Evolutionary conservation across 768 basidiomycete species (phyloP).

Genomic region (Leccinum broughii): DNA sequence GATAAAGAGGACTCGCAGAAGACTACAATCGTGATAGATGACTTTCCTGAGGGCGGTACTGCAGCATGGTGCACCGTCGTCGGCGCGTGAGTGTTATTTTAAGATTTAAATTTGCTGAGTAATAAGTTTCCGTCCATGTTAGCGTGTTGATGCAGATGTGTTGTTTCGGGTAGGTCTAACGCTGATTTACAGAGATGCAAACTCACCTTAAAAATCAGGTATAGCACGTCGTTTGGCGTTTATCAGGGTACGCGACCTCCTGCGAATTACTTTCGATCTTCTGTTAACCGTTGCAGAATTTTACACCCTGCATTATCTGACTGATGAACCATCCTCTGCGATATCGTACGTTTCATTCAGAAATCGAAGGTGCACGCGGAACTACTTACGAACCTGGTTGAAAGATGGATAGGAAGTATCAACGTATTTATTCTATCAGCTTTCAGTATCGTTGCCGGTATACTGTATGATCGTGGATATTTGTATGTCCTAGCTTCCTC

Average conservation of each 20-base stretch:
- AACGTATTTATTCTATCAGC: constrained; percentile 42
- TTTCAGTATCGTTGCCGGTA: constrained; percentile 41
- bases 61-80: constrained; percentile 28
- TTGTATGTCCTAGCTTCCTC: constrained; percentile 31
- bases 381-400: neutral
- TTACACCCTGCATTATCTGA: constrained; percentile 2
- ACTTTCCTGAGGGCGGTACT: constrained; percentile 31
- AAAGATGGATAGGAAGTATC: constrained; percentile 16
- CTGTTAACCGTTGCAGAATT: constrained; percentile 8
- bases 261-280: neutral
- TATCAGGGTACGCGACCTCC: constrained; percentile 36
- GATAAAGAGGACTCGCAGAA: constrained; percentile 3
- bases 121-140: neutral
- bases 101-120: neutral
- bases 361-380: neutral
- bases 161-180: constrained; percentile 31
- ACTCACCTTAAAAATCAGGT: constrained; percentile 24
- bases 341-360: constrained; percentile 32
- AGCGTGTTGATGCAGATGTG: constrained; percentile 36
- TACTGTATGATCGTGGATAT: constrained; percentile 51
- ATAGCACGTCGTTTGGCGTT: constrained; percentile 39
- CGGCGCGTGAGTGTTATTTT: constrained; percentile 21
- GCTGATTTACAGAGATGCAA: neutral
- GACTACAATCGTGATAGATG: neutral
- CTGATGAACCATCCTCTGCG: constrained; percentile 32